These are phyloP conservation scores for Nicotiana attenuata DNA, from an alignment of 257 asterid genomes.

Conservation along the genomic window DNA sequence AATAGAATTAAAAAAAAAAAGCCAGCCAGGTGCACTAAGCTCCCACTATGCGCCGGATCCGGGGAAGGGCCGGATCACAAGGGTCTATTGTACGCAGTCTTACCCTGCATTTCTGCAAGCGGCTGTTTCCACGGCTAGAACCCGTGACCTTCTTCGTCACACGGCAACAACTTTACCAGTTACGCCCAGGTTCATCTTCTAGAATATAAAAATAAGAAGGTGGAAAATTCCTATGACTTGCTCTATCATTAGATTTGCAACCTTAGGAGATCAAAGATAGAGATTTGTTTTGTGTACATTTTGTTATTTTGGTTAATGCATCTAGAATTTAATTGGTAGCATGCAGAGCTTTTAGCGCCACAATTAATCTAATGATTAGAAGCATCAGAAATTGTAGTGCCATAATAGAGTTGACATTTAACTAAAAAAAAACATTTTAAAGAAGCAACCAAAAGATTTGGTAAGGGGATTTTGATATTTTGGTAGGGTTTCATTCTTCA, in stretches of 20 bases:
- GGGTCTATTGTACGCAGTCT: too few relatives aligned
- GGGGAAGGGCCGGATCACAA: too few relatives aligned
- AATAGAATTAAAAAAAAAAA: too few relatives aligned
- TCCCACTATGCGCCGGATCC: too few relatives aligned
- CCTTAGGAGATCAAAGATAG: background rate
- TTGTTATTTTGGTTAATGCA: background rate
- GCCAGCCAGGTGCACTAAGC: too few relatives aligned
- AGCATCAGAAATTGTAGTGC: background rate
- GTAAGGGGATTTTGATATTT: background rate
- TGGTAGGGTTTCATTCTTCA: background rate
- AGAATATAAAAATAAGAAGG: too few relatives aligned
- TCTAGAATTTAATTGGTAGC: background rate
- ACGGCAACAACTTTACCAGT: too few relatives aligned
- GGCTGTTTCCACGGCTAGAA: too few relatives aligned
- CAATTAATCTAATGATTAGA: background rate
- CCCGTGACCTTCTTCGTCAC: too few relatives aligned
- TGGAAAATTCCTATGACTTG: background rate
- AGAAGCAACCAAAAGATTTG: background rate
- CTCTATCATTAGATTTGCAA: background rate
- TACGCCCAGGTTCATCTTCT: too few relatives aligned
- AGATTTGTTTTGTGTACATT: background rate
- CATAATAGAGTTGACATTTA: slow-evolving; percentile 2
- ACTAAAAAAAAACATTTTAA: background rate
- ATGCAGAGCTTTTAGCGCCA: background rate
- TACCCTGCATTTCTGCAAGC: too few relatives aligned